A percentile compares a stretch with the other conserved stretches of the same genome.
Conservation (phyloP, 495 filamentous ascomycete genomes). For the Aspergillus haitiensis region DNA sequence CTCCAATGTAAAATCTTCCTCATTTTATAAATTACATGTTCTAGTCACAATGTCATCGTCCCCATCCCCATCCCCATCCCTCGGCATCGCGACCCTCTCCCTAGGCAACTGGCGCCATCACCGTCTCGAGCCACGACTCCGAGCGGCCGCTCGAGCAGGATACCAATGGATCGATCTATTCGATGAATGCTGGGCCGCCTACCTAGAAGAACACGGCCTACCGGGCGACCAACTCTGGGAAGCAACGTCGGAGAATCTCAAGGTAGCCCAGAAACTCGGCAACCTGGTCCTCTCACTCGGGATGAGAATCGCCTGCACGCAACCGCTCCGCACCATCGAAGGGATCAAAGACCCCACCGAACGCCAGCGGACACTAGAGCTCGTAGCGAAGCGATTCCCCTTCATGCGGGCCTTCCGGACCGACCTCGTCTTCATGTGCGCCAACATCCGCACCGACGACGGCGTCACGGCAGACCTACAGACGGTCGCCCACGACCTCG, state of each 20-base stretch:
- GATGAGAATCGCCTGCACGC: slow-evolving; percentile 37
- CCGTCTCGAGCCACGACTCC: slow-evolving; percentile 28
- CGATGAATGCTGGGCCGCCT: slow-evolving; percentile 41
- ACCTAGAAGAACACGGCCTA: slow-evolving; percentile 31
- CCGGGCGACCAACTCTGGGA: slow-evolving; percentile 33
- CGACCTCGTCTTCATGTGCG: slow-evolving; percentile 39
- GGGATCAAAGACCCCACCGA: slow-evolving; percentile 30
- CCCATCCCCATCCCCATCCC: slow-evolving; percentile 20
- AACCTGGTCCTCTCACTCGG: slow-evolving; percentile 31
- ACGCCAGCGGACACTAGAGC: slow-evolving; percentile 23
- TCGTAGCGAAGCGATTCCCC: slow-evolving; percentile 37
- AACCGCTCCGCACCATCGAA: slow-evolving; percentile 36
- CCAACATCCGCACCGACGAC: slow-evolving; percentile 32
- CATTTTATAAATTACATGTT: too few relatives aligned
- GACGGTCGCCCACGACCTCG: slow-evolving; percentile 32
- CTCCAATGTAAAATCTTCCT: too few relatives aligned
- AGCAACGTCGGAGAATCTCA: slow-evolving; percentile 29
- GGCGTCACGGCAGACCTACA: slow-evolving; percentile 35
- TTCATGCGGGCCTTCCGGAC: slow-evolving; percentile 42
- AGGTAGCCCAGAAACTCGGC: slow-evolving; percentile 31
- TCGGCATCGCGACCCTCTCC: slow-evolving; percentile 37
- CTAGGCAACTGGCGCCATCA: slow-evolving; percentile 36
- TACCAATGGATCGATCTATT: slow-evolving; percentile 40
- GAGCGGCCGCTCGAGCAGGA: slow-evolving; percentile 33
- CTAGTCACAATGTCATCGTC: neutral